Conservation (phyloP, 495 filamentous ascomycete species). For the Aspergillus steynii region DNA sequence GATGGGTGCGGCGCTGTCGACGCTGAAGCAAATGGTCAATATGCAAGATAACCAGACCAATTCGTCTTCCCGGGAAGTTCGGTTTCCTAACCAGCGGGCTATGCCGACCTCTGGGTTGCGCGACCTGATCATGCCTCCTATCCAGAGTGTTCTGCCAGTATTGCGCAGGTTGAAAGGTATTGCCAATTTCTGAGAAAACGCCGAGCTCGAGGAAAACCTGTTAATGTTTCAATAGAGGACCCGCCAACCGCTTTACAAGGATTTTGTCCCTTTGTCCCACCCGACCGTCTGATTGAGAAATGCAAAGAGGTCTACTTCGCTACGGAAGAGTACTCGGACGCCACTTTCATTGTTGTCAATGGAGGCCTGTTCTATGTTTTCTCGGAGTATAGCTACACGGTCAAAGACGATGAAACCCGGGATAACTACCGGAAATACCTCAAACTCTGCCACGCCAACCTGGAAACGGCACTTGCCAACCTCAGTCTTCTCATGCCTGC, state of each 20-base stretch:
- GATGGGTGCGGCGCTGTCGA: conserved; percentile 56
- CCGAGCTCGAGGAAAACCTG: neutral
- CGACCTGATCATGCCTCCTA: conserved; percentile 57
- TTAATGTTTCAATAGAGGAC: conserved; percentile 23
- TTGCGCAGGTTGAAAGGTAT: conserved; percentile 54
- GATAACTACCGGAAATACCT: conserved; percentile 43
- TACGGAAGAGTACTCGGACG: conserved; percentile 55
- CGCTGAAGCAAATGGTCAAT: conserved; percentile 56
- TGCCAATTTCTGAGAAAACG: neutral
- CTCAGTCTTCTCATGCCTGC: conserved; percentile 60
- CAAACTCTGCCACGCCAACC: conserved; percentile 52
- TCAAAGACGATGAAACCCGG: conserved; percentile 25
- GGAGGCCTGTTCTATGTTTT: conserved; percentile 59
- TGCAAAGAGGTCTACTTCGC: conserved; percentile 61
- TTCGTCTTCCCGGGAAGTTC: conserved; percentile 38
- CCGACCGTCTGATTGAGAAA: conserved; percentile 58
- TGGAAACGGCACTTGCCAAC: conserved; percentile 58
- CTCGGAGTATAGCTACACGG: conserved; percentile 43
- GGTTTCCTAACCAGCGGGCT: conserved; percentile 43
- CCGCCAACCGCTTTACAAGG: conserved; percentile 27
- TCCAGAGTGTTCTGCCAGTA: conserved; percentile 48
- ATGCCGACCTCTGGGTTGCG: conserved; percentile 41
- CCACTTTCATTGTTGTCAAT: conserved; percentile 57
- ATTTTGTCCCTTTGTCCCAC: conserved; percentile 41
- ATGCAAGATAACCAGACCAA: conserved; percentile 46